Percentiles rank a stretch among this genome's conserved stretches.
These are phyloP conservation scores for Teratosphaeria viscida DNA, from an alignment of 2,329 filamentous ascomycete genomes.

Conservation along the genomic window DNA sequence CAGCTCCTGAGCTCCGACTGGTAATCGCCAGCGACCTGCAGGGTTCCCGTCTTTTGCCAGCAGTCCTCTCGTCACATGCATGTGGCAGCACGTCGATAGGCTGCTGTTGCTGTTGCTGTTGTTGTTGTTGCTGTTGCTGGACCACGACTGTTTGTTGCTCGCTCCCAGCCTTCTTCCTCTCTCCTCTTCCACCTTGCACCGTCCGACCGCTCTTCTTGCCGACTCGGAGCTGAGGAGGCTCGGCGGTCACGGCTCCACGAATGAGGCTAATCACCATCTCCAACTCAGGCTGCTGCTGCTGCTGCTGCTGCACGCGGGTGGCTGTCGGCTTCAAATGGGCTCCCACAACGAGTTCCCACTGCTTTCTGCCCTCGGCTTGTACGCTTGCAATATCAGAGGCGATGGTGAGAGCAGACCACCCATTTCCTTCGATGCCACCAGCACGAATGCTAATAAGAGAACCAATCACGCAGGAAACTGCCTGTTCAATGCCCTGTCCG, in stretches of 20 bases:
- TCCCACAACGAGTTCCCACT: constrained; percentile 42
- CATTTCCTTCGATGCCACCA: constrained; percentile 1
- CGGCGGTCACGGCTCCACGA: background rate
- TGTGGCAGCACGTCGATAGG: background rate
- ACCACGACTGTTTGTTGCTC: background rate
- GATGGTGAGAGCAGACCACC: constrained; percentile 44
- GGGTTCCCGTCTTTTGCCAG: background rate
- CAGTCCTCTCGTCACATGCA: background rate
- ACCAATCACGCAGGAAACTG: constrained; percentile 48
- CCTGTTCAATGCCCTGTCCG: constrained; percentile 57
- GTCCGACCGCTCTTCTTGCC: background rate
- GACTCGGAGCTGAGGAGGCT: background rate
- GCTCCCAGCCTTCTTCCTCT: background rate
- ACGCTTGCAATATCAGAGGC: constrained; percentile 48
- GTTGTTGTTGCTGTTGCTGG: background rate
- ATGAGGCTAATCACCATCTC: background rate
- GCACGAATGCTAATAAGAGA: background rate
- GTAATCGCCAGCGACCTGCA: background rate
- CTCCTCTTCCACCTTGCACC: background rate
- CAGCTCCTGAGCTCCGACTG: background rate
- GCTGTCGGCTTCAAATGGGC: background rate
- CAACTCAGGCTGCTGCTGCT: background rate
- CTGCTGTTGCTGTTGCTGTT: background rate
- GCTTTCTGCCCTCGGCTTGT: constrained; percentile 47
- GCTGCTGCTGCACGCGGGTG: background rate